phyloP scores from a whole-genome alignment of 2,329 filamentous ascomycete genomes.

The Samsoniella hepiali region DNA sequence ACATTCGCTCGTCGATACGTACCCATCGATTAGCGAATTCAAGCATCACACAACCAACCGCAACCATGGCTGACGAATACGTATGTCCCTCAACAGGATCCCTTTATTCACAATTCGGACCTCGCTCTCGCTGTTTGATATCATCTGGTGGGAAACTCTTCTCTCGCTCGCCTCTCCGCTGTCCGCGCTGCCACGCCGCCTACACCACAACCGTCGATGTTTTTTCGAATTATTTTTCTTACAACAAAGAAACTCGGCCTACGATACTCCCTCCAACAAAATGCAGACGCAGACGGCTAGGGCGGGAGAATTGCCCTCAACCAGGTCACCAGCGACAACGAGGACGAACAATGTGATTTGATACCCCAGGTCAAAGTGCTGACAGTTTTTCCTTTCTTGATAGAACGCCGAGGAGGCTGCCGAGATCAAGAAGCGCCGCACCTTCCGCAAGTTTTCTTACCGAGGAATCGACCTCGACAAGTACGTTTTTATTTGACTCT shows the following conservation, averaged over 20 bases:
- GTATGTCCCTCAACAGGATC: slow-evolving; percentile 52
- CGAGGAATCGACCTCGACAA: slow-evolving; percentile 99
- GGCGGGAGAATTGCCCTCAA: background rate
- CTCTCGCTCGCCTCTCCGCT: background rate
- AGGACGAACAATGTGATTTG: slow-evolving; percentile 1
- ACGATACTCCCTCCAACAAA: background rate
- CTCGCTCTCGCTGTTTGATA: slow-evolving; percentile 1
- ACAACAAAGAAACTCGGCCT: background rate
- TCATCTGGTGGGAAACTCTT: background rate
- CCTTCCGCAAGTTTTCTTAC: slow-evolving; percentile 99
- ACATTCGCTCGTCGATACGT: slow-evolving; percentile 42
- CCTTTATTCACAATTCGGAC: background rate
- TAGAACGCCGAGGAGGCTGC: slow-evolving; percentile 97
- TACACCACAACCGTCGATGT: background rate
- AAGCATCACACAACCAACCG: slow-evolving; percentile 41
- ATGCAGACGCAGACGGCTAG: background rate
- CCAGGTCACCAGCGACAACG: background rate
- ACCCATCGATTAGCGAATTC: slow-evolving; percentile 44
- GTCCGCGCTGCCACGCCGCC: background rate
- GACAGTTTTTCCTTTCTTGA: slow-evolving; percentile 25
- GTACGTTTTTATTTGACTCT: slow-evolving; percentile 56
- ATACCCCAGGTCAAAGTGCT: slow-evolving; percentile 25
- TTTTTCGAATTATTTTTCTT: background rate
- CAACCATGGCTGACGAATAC: slow-evolving; percentile 87
- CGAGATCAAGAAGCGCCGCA: slow-evolving; percentile 99